Conservation (phyloP, 2,329 filamentous ascomycete species). For the Phialophora macrospora region DNA sequence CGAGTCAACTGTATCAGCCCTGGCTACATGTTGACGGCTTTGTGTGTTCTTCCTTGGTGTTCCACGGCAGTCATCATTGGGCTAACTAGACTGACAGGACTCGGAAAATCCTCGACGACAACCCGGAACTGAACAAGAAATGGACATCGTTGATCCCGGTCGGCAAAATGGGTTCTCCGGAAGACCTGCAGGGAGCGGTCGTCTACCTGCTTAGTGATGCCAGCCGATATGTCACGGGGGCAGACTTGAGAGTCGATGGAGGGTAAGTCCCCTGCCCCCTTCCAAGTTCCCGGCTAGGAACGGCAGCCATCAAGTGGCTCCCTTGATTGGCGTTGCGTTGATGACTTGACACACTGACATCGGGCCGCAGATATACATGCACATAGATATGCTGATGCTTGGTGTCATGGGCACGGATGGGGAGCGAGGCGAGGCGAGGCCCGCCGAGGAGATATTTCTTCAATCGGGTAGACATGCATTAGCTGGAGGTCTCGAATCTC, state of each 20-base stretch:
- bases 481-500: not conserved
- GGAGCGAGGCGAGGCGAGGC: not conserved
- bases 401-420: constrained; percentile 8
- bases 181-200: constrained; percentile 88
- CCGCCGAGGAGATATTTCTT: not conserved
- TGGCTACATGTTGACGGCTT: constrained; percentile 92
- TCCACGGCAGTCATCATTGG: constrained; percentile 32
- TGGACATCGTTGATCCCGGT: constrained; percentile 93
- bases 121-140: constrained; percentile 83
- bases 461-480: not conserved
- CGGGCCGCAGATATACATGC: constrained; percentile 28
- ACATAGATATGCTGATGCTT: constrained; percentile 19
- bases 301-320: not conserved
- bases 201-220: constrained; percentile 84
- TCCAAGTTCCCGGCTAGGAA: not conserved
- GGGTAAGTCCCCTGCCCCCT: constrained; percentile 73
- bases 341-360: constrained; percentile 11
- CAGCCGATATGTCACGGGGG: constrained; percentile 72
- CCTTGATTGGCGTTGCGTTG: not conserved
- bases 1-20: constrained; percentile 94
- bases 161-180: constrained; percentile 89
- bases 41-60: constrained; percentile 64
- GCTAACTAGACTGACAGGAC: constrained; percentile 61
- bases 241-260: constrained; percentile 81
- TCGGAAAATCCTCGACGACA: constrained; percentile 91